phyloP scores from a whole-genome alignment of 202 grass and related monocot genomes.

The Zizania palustris region DNA sequence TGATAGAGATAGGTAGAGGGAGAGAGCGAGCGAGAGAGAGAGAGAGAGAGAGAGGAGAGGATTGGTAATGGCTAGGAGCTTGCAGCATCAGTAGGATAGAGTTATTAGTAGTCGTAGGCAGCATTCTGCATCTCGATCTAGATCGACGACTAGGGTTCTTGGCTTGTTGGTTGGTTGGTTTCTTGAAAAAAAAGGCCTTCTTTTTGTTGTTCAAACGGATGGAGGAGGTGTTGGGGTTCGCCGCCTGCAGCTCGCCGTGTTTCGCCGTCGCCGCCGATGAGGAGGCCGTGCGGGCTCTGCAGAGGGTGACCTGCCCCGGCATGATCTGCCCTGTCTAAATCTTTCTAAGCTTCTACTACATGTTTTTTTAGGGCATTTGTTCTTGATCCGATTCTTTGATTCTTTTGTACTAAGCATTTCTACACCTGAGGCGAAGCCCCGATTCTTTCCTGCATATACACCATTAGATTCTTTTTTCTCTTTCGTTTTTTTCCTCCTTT shows the following conservation, averaged over 20 bases:
- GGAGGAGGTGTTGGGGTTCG: constrained; percentile 37
- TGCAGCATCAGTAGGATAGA: constrained; percentile 26
- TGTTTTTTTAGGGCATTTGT: constrained; percentile 52
- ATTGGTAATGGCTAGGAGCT: constrained; percentile 9
- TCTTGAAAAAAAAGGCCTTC: background rate
- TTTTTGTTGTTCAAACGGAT: background rate
- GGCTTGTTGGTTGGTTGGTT: too few relatives aligned
- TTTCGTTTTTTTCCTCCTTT: background rate
- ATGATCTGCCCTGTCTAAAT: background rate
- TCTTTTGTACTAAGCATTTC: constrained; percentile 81
- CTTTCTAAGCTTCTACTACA: constrained; percentile 22
- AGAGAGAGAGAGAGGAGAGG: background rate
- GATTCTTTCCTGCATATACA: constrained; percentile 69
- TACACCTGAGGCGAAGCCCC: background rate
- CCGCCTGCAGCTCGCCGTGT: constrained; percentile 27
- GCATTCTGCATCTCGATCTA: background rate
- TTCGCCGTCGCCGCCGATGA: constrained; percentile 22
- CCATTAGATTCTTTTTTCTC: constrained; percentile 42
- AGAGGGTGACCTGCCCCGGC: too few relatives aligned
- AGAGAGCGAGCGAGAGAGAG: too few relatives aligned
- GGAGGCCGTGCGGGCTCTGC: constrained; percentile 41
- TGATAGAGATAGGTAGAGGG: background rate
- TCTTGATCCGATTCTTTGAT: constrained; percentile 71
- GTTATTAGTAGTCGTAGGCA: too few relatives aligned
- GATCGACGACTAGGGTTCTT: constrained; percentile 1